Conservation (phyloP, 257 asterid species). For the Solanum gandarillasii region DNA sequence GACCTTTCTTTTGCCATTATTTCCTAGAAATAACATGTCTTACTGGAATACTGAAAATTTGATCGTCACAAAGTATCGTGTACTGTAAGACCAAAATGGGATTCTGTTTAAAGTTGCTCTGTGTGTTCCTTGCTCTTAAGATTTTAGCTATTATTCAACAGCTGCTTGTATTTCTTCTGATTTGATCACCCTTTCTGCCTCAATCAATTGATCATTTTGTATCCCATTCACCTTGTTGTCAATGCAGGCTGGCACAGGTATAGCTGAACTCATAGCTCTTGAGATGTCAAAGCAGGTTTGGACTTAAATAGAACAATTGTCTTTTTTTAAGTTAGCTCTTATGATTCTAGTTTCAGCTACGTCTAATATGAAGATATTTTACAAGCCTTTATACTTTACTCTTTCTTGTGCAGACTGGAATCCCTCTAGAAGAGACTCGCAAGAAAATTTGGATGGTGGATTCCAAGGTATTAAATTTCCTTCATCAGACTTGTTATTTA, state of each 20-base stretch:
- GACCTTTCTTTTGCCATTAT: not conserved
- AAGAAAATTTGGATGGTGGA: constrained; percentile 78
- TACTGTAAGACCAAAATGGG: not conserved
- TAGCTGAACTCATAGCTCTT: constrained; percentile 90
- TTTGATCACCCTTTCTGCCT: not conserved
- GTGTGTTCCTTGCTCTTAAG: not conserved
- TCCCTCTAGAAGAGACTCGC: constrained; percentile 74
- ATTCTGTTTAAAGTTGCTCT: not conserved
- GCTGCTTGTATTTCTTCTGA: not conserved
- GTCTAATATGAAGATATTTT: not conserved
- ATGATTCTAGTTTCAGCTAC: not conserved
- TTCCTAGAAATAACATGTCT: not conserved
- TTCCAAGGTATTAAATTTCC: constrained; percentile 18
- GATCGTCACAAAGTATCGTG: not conserved
- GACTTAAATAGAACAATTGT: not conserved
- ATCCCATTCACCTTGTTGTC: constrained; percentile 6
- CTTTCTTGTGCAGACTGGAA: constrained; percentile 51
- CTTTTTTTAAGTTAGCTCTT: not conserved
- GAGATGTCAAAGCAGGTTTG: constrained; percentile 85
- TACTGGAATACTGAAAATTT: not conserved
- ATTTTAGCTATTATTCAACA: not conserved
- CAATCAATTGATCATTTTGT: not conserved
- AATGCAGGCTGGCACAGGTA: constrained; percentile 93
- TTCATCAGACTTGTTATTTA: not conserved
- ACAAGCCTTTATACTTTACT: not conserved